A percentile compares a stretch with the other conserved stretches of the same genome.
These are phyloP conservation scores for Nitzschia palea DNA, from an alignment of 108 stramenopile genomes.

Conservation along the genomic window DNA sequence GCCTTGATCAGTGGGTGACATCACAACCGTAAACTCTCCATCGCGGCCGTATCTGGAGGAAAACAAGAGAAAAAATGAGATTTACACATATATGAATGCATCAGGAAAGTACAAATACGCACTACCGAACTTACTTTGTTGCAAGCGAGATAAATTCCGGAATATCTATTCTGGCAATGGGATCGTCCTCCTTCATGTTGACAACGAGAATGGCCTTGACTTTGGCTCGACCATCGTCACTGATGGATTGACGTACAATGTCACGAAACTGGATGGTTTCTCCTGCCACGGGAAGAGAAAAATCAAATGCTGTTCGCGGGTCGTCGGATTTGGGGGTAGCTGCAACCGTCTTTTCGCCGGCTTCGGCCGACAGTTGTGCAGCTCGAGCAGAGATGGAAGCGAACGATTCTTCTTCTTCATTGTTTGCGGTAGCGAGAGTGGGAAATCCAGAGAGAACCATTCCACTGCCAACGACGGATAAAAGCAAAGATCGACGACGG, in stretches of 20 bases:
- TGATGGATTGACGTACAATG: conserved; percentile 56
- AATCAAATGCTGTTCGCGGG: conserved; percentile 77
- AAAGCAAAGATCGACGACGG: not conserved
- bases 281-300: conserved; percentile 66
- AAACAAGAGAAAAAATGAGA: no score
- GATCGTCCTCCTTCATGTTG: conserved; percentile 91
- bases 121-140: conserved; percentile 44
- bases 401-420: conserved; percentile 45
- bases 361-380: conserved; percentile 44
- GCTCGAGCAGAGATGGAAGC: conserved; percentile 74
- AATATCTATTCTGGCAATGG: conserved; percentile 84
- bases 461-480: not conserved
- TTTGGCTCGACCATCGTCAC: conserved; percentile 34
- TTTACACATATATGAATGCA: not conserved
- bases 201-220: conserved; percentile 84
- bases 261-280: conserved; percentile 45
- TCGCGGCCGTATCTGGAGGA: conserved; percentile 68
- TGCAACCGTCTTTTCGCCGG: conserved; percentile 30
- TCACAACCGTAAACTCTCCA: conserved; percentile 79
- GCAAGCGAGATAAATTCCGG: conserved; percentile 82
- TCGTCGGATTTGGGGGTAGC: conserved; percentile 38
- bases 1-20: conserved; percentile 88
- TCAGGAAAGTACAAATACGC: not conserved
- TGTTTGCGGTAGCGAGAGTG: not conserved
- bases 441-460: not conserved